Base-by-base conservation (phyloP, 106 monocot genomes). In the Allium cepa region DNA sequence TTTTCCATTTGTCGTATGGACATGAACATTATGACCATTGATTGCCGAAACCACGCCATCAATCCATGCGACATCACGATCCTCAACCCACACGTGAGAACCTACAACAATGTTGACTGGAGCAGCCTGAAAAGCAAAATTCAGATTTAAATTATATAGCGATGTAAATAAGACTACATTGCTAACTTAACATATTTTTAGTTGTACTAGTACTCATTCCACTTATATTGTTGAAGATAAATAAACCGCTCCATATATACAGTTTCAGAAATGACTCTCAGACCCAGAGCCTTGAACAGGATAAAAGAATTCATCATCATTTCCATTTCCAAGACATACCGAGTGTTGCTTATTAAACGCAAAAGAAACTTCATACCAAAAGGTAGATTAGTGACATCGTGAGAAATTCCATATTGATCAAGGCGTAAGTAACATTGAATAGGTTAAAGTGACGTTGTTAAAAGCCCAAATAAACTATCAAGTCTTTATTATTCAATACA, bases 1-100 rank as follows among this genome's bases (percentile, higher is more conserved):
- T 70, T 86, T 90, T 26, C 83, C 90, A 74, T 81, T 81, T 59
- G 73, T 76, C 26, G 79, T 74, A 53, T 68, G 76, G 50, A 90
- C 81, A 73, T 79, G 83, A 52, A 82, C 81, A 49, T 66, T 90
- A 64, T 81, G 66, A n/a, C 81, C 86, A 52, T 79, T 57, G 46
- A 90, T 83, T 17, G 48, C 15, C 36, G 76, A 67, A 61, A 90
- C 81, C 66, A 83, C 90, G 46, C 90, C 90, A 79, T 90, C 80
- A 50, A 90, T 72, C 90, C 90, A 90, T 69, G 86, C 81, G 50
- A 78, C 71, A 55, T 64, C 65, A 60, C 76, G 80, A 73, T 90
- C 86, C 57, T 86, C 86, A 58, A 83, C 65, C 90, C 90, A 90
- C 53, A 90, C 90, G 73, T 90, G 83, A 72, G 90, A 83, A 57